These are phyloP conservation scores for Phialophora expanda DNA, from an alignment of 2,329 filamentous ascomycete genomes.

Conservation along the genomic window DNA sequence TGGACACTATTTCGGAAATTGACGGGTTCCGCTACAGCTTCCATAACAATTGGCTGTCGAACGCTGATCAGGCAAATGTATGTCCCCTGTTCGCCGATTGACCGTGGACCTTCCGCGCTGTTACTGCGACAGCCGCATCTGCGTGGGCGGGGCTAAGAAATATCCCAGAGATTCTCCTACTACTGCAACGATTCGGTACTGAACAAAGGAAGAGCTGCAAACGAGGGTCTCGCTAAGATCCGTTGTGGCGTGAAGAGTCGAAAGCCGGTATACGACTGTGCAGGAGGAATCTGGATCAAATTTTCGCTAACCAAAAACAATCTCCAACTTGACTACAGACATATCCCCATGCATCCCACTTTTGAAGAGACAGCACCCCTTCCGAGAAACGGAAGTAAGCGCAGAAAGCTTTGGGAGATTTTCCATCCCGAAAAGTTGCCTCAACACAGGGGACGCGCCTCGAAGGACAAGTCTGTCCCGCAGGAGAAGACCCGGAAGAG, in stretches of 20 bases:
- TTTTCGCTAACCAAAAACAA: slow-evolving; percentile 38
- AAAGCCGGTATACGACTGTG: slow-evolving; percentile 38
- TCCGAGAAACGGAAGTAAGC: slow-evolving; percentile 33
- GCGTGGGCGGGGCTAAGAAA: slow-evolving; percentile 1
- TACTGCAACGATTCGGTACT: slow-evolving; percentile 38
- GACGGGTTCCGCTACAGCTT: slow-evolving; percentile 39
- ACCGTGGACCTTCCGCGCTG: not conserved
- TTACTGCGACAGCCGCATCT: not conserved
- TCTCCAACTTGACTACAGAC: slow-evolving; percentile 37
- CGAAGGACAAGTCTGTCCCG: slow-evolving; percentile 11
- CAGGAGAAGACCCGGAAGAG: slow-evolving; percentile 13
- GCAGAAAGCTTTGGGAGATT: slow-evolving; percentile 34
- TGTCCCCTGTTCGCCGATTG: not conserved
- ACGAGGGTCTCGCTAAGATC: slow-evolving; percentile 31
- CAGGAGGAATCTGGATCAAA: slow-evolving; percentile 35
- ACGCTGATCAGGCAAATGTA: slow-evolving; percentile 35
- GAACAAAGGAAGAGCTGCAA: slow-evolving; percentile 38
- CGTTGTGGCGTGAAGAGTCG: slow-evolving; percentile 28
- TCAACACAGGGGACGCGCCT: too few species aligned
- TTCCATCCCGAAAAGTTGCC: slow-evolving; percentile 35
- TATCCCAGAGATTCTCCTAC: slow-evolving; percentile 33
- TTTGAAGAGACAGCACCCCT: slow-evolving; percentile 37
- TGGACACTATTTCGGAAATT: slow-evolving; percentile 31
- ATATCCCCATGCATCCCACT: slow-evolving; percentile 37
- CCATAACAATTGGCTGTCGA: slow-evolving; percentile 38